Conservation (phyloP, 495 filamentous ascomycete genomes). For the Daldinia bambusicola region DNA sequence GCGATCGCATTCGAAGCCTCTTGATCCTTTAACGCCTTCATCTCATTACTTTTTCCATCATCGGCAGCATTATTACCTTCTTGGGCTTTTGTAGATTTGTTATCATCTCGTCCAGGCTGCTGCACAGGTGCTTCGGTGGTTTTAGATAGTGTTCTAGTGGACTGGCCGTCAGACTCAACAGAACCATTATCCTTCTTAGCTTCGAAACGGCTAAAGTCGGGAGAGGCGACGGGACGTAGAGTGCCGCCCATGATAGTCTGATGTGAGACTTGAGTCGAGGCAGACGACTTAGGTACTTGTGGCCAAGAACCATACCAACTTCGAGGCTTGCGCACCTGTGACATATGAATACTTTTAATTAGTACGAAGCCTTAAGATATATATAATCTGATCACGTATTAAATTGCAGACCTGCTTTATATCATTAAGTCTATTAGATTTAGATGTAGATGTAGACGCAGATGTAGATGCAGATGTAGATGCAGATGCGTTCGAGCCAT, state of each 20-base stretch:
- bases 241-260: slow-evolving; percentile 76
- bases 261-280: slow-evolving; percentile 78
- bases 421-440: slow-evolving; percentile 27
- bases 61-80: slow-evolving; percentile 25
- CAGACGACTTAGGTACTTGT: slow-evolving; percentile 70
- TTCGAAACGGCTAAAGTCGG: slow-evolving; percentile 61
- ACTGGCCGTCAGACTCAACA: slow-evolving; percentile 37
- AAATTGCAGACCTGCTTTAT: slow-evolving; percentile 37
- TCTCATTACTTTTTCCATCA: slow-evolving; percentile 1
- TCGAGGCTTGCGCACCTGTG: slow-evolving; percentile 63
- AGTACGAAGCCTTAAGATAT: slow-evolving; percentile 16
- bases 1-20: slow-evolving; percentile 11
- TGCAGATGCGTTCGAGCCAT: slow-evolving; percentile 19
- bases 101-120: slow-evolving; percentile 35
- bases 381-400: slow-evolving; percentile 17
- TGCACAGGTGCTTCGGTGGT: slow-evolving; percentile 39
- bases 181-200: slow-evolving; percentile 50
- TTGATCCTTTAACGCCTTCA: slow-evolving; percentile 19
- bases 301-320: slow-evolving; percentile 78
- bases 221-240: slow-evolving; percentile 49
- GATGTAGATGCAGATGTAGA: too few species aligned
- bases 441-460: too few species aligned
- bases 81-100: slow-evolving; percentile 39
- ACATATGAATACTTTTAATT: slow-evolving; percentile 31
- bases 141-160: slow-evolving; percentile 45